Conservation (phyloP, 2,329 filamentous ascomycete genomes). For the Aureobasidium uvarum region DNA sequence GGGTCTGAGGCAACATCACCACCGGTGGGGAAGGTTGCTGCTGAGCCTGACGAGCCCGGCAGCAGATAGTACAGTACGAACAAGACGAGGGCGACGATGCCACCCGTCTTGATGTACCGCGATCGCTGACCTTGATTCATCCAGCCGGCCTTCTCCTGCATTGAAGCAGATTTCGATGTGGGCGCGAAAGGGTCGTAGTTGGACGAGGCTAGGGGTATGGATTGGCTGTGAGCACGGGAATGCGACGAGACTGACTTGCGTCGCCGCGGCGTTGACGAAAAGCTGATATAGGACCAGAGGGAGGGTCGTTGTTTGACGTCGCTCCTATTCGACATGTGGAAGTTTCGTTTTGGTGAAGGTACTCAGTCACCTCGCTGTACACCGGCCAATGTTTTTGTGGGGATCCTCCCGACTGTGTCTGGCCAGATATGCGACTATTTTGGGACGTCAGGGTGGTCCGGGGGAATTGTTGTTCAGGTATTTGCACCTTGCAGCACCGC, state of each 20-base stretch:
- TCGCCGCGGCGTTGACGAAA: constrained; percentile 47
- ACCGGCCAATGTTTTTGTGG: constrained; percentile 12
- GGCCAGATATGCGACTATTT: constrained; percentile 22
- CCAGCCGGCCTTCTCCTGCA: constrained; percentile 49
- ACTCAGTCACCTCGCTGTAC: neutral
- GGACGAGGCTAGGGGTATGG: constrained; percentile 28
- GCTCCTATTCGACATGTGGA: constrained; percentile 54
- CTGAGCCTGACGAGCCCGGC: constrained; percentile 35
- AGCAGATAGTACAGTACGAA: constrained; percentile 59
- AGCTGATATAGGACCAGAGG: constrained; percentile 56
- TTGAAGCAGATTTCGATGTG: constrained; percentile 37
- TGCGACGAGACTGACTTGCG: constrained; percentile 51
- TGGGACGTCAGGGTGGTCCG: neutral
- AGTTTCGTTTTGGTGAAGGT: neutral
- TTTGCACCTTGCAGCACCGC: constrained; percentile 9
- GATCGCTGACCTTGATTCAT: constrained; percentile 64
- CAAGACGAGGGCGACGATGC: constrained; percentile 58
- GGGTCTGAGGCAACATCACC: constrained; percentile 53
- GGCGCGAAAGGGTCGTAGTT: constrained; percentile 44
- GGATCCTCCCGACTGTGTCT: neutral
- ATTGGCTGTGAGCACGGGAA: constrained; percentile 6
- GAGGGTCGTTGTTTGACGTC: constrained; percentile 50
- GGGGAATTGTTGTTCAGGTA: neutral
- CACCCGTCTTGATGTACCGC: constrained; percentile 61
- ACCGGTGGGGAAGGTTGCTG: constrained; percentile 38